Conservation (phyloP, 2,329 filamentous ascomycete species). For the Fusarium verrucosum region DNA sequence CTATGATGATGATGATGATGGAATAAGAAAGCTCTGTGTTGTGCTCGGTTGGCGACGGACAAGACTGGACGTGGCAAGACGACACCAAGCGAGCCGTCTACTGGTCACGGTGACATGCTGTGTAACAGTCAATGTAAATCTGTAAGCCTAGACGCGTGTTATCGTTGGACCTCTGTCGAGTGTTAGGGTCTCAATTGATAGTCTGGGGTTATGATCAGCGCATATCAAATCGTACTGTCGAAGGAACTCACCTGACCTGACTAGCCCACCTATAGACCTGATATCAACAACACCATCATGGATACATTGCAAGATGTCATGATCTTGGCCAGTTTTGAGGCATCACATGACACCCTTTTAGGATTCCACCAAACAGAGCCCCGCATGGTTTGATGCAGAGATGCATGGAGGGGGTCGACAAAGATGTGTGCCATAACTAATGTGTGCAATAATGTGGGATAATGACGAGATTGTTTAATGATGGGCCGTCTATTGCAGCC, state of each 20-base stretch:
- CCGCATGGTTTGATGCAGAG: constrained; percentile 27
- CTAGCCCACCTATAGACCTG: neutral
- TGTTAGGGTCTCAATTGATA: neutral
- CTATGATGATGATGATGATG: constrained; percentile 35
- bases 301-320: constrained; percentile 28
- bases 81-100: constrained; percentile 18
- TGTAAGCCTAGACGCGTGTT: constrained; percentile 23
- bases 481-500: constrained; percentile 14
- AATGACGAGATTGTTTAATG: constrained; percentile 14
- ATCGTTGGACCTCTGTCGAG: constrained; percentile 1
- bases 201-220: constrained; percentile 4
- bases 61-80: constrained; percentile 28
- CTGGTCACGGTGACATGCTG: constrained; percentile 28
- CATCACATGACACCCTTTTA: constrained; percentile 28
- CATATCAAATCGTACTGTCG: constrained; percentile 29
- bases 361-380: constrained; percentile 17
- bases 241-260: constrained; percentile 14
- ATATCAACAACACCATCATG: constrained; percentile 25
- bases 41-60: constrained; percentile 29
- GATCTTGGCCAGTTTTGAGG: constrained; percentile 27
- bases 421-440: constrained; percentile 27
- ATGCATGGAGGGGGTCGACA: constrained; percentile 4
- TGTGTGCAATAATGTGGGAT: constrained; percentile 25
- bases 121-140: constrained; percentile 13
- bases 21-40: constrained; percentile 26